A percentile compares a stretch with the other conserved stretches of the same genome.
Evolutionary conservation across 352 stramenopile species (phyloP).

Genomic region (Globisporangium echinulatum): DNA sequence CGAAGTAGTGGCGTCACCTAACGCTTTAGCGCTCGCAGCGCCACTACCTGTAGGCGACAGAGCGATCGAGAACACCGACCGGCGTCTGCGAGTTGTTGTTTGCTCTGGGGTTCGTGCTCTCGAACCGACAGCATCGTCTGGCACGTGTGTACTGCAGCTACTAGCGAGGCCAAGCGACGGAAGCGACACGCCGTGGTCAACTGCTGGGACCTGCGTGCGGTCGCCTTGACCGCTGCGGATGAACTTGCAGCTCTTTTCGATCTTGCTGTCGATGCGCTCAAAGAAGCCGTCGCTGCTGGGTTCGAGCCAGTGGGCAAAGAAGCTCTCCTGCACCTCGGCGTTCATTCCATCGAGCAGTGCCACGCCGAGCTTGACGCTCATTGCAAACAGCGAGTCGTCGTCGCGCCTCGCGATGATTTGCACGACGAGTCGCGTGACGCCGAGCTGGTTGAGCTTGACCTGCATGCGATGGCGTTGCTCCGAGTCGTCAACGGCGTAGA

Average conservation of each 20-base stretch:
- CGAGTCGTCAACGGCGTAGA: constrained; percentile 49
- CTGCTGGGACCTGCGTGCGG: constrained; percentile 2
- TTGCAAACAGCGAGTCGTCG: constrained; percentile 49
- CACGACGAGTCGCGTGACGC: constrained; percentile 58
- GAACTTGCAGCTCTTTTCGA: constrained; percentile 40
- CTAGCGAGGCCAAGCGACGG: not conserved
- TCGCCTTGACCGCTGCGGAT: constrained; percentile 28
- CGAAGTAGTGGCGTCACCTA: not conserved
- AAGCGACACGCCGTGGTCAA: not conserved
- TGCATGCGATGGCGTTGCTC: constrained; percentile 56
- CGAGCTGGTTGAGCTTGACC: constrained; percentile 53
- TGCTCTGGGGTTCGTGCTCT: no score
- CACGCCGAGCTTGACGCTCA: constrained; percentile 54
- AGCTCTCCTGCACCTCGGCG: constrained; percentile 65
- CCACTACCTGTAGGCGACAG: constrained; percentile 1
- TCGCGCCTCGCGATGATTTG: constrained; percentile 48
- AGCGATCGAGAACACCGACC: not conserved
- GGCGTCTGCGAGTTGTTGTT: no score
- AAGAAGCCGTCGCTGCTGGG: constrained; percentile 35
- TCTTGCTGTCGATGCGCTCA: constrained; percentile 32
- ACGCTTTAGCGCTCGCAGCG: no score
- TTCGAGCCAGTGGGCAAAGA: constrained; percentile 43
- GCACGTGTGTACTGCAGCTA: no score
- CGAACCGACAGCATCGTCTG: no score
- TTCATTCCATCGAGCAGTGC: constrained; percentile 73